phyloP scores from a whole-genome alignment of 805 yeast genomes.

The Helenozyma rhizophorensis region DNA sequence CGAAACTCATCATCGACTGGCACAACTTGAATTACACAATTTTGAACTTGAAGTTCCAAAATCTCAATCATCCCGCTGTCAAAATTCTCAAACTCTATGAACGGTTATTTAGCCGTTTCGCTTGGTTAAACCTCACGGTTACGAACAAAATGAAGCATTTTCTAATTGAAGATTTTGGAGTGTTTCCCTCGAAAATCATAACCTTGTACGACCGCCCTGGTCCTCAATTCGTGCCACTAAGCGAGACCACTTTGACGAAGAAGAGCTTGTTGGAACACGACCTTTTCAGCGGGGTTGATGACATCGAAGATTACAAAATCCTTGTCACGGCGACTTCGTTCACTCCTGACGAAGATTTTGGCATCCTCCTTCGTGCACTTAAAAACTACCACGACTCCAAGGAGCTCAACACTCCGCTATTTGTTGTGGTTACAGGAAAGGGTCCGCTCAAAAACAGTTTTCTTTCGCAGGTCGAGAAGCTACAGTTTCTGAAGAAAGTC shows the following conservation, averaged over 20 bases:
- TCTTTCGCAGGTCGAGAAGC: slow-evolving; percentile 39
- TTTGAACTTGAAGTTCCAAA: slow-evolving; percentile 57
- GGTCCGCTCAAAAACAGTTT: slow-evolving; percentile 74
- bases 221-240: slow-evolving; percentile 53
- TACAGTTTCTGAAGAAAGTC: slow-evolving; percentile 45
- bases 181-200: slow-evolving; percentile 42
- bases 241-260: slow-evolving; percentile 25
- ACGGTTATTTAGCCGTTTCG: slow-evolving; percentile 51
- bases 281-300: slow-evolving; percentile 22
- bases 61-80: slow-evolving; percentile 58
- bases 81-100: slow-evolving; percentile 61
- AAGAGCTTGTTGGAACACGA: slow-evolving; percentile 24
- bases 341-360: slow-evolving; percentile 92
- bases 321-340: slow-evolving; percentile 87
- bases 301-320: slow-evolving; percentile 47
- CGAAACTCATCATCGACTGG: slow-evolving; percentile 85
- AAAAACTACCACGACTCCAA: slow-evolving; percentile 45
- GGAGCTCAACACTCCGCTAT: slow-evolving; percentile 41
- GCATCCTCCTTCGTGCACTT: slow-evolving; percentile 64
- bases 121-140: slow-evolving; percentile 75
- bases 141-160: slow-evolving; percentile 67
- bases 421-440: slow-evolving; percentile 90
- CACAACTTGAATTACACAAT: slow-evolving; percentile 90
- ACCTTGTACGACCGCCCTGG: slow-evolving; percentile 89
- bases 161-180: slow-evolving; percentile 51